Evolutionary conservation across 176 grass and related monocot genomes (phyloP).

Genomic region (Areca catechu): DNA sequence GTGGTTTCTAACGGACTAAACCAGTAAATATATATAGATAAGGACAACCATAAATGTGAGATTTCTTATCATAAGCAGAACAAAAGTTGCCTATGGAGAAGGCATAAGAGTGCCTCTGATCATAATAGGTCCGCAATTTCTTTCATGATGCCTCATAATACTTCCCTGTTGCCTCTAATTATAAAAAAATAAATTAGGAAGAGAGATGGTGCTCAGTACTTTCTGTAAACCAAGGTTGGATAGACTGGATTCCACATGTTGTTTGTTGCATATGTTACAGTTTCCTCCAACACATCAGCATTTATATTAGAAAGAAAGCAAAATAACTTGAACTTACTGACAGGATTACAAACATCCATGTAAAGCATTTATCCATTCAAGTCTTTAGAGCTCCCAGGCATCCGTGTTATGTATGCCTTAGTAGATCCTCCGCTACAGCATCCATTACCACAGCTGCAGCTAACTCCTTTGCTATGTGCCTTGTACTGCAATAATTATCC

Average conservation of each 20-base stretch:
- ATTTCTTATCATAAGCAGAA: too few relatives aligned
- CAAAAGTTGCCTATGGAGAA: too few relatives aligned
- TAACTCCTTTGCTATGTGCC: conserved; percentile 87
- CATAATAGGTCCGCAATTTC: too few relatives aligned
- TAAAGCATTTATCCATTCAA: conserved; percentile 44
- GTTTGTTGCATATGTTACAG: conserved; percentile 48
- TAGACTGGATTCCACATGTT: conserved; percentile 90
- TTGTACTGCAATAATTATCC: conserved; percentile 48
- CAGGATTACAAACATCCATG: background rate
- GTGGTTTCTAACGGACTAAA: too few relatives aligned
- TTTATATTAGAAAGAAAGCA: background rate
- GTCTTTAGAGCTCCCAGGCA: conserved; percentile 63
- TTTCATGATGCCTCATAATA: too few relatives aligned
- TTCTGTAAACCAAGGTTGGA: conserved; percentile 85
- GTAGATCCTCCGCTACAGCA: conserved; percentile 83
- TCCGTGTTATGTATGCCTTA: conserved; percentile 92
- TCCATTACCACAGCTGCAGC: conserved; percentile 85
- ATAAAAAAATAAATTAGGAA: too few relatives aligned
- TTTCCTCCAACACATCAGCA: conserved; percentile 55
- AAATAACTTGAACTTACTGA: too few relatives aligned
- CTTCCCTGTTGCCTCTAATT: too few relatives aligned
- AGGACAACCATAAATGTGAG: too few relatives aligned
- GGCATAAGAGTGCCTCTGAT: too few relatives aligned
- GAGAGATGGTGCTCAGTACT: conserved; percentile 24
- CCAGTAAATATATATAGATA: too few relatives aligned